phyloP scores from a whole-genome alignment of 176 grass and related monocot genomes.

The Oryza australiensis region DNA sequence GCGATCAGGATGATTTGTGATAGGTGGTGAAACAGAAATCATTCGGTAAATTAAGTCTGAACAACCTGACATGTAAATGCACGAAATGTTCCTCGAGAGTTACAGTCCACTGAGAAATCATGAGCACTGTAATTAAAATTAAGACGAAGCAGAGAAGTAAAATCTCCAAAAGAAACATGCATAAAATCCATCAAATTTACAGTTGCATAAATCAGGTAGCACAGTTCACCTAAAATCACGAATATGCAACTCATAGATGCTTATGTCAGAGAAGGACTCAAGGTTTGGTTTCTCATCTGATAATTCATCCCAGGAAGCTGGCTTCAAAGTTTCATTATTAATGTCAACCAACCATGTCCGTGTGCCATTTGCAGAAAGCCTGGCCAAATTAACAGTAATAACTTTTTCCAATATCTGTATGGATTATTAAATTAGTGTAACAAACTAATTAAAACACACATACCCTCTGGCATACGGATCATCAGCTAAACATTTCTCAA shows the following conservation, averaged over 20 bases:
- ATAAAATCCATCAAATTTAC: conserved; percentile 17
- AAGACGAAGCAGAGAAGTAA: not conserved
- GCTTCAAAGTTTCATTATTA: conserved; percentile 63
- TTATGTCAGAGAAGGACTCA: conserved; percentile 91
- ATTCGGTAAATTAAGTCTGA: conserved; percentile 17
- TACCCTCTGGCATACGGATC: conserved; percentile 96
- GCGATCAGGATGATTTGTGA: not conserved
- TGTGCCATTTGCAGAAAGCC: conserved; percentile 74
- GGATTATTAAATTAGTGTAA: not conserved
- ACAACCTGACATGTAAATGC: conserved; percentile 83
- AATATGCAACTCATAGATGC: conserved; percentile 91
- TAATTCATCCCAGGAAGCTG: conserved; percentile 71
- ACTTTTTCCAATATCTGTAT: not conserved
- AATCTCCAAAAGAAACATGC: conserved; percentile 9
- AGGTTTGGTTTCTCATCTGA: conserved; percentile 70
- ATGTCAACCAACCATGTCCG: conserved; percentile 82
- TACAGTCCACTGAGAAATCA: conserved; percentile 58
- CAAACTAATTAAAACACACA: conserved; percentile 22
- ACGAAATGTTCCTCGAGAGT: conserved; percentile 58
- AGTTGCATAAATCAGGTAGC: not conserved
- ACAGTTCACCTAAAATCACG: conserved; percentile 85
- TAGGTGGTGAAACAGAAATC: not conserved
- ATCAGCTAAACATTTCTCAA: conserved; percentile 59
- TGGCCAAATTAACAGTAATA: conserved; percentile 33
- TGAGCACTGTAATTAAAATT: conserved; percentile 50